Base-by-base conservation (phyloP, 306 rosid genomes). In the Quillaja saponaria region DNA sequence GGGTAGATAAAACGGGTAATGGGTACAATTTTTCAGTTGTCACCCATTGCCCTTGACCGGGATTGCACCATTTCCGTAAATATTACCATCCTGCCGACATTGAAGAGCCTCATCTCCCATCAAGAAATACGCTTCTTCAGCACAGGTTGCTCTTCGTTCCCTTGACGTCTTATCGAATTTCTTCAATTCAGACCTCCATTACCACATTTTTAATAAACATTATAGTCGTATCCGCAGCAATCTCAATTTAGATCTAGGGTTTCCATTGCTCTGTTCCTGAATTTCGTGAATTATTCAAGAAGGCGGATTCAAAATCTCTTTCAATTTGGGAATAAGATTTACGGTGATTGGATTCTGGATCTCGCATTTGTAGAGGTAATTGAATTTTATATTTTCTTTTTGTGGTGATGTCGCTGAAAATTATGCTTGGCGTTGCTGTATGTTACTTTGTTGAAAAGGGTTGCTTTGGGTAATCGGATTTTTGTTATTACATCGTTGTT, bases 331-430 rank as follows among this genome's bases (percentile, higher is more conserved):
- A 13, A 19, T 72, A 49, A 20, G 34, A 18, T 55, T 48, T 28
- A 52, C 58, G 62, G 67, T 68, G 58, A 45, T 57, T 59, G 81
- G 68, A 70, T 62, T 68, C 44, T 46, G 71, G 81, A 85, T 80
- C 85, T 82, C 76, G 67, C 73, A 34, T 54, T 19, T 41, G 31
- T 53, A 57, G 60, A 71, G 83, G 83, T 75, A 75, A 67, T 63
- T 60, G 48, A 11, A 2, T 12, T 10, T 13, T 18, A 53, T 34
- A 45, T 16, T 54, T 25, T 25, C 4, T 25, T 25, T 25, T 25
- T 25, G 4, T 25, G 31, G 31, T 25, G 2, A 25, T 25, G 31
- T 4, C 31, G 31, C 31, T 25, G 31, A 25, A 25, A 4, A 25
- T 25, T 4, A 25, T 25, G 4, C 31, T 25, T 25, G 31, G 31